phyloP scores from a whole-genome alignment of 2,329 filamentous ascomycete genomes.

The Dryadomyces quercus-mongolicae region DNA sequence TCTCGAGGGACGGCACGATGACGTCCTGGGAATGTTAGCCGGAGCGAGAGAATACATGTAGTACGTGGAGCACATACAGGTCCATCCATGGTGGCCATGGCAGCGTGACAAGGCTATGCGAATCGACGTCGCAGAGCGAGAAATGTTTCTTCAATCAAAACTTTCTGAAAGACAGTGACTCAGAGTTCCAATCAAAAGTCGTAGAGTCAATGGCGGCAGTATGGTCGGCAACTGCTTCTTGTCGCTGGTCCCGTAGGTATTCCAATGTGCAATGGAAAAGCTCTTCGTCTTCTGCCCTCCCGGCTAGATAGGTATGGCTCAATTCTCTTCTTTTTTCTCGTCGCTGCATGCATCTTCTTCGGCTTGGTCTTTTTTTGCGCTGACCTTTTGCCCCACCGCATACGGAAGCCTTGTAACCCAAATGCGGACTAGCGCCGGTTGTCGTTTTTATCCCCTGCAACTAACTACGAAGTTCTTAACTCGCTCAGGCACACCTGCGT shows the following conservation, averaged over 20 bases:
- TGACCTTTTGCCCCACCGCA: background rate
- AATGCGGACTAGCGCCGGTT: background rate
- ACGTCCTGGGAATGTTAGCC: constrained; percentile 10
- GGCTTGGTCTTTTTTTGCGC: background rate
- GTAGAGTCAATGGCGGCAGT: background rate
- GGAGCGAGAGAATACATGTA: background rate
- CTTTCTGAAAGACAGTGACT: background rate
- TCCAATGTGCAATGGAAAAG: too few species aligned
- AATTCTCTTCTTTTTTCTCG: background rate
- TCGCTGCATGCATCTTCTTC: background rate
- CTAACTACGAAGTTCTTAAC: background rate
- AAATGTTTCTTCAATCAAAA: background rate
- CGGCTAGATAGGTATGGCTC: background rate
- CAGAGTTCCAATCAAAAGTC: background rate
- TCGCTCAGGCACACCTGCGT: background rate
- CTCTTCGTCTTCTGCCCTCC: too few species aligned
- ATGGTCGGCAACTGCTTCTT: background rate
- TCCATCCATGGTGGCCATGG: constrained; percentile 6
- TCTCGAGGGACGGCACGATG: constrained; percentile 15
- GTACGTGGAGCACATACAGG: constrained; percentile 6
- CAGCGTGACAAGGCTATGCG: background rate
- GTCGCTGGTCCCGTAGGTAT: background rate
- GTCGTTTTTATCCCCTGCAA: background rate
- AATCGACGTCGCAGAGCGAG: too few species aligned
- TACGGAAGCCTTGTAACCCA: background rate